Evolutionary conservation across 495 filamentous ascomycete genomes (phyloP).

Genomic region (Aspergillus olivimuriae): DNA sequence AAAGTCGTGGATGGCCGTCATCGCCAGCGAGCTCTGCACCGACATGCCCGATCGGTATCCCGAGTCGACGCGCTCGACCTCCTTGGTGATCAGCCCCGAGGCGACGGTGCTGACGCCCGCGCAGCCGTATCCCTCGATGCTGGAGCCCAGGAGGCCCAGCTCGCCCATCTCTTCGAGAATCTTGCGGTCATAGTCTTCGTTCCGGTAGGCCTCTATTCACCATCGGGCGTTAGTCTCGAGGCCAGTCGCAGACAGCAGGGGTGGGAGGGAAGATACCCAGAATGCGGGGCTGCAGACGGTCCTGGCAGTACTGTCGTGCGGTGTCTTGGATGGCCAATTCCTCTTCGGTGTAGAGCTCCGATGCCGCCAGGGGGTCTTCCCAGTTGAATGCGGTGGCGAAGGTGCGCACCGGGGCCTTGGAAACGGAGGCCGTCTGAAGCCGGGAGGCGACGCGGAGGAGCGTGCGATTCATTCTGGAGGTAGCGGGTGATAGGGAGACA

Average conservation of each 20-base stretch:
- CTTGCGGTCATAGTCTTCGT: constrained; percentile 82
- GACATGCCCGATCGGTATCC: constrained; percentile 96
- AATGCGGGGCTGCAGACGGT: constrained; percentile 75
- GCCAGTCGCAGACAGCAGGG: neutral
- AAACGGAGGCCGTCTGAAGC: constrained; percentile 17
- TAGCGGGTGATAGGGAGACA: no score
- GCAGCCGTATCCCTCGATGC: constrained; percentile 87
- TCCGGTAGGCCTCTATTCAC: constrained; percentile 84
- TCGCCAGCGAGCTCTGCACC: constrained; percentile 88
- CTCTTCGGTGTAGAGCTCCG: constrained; percentile 75
- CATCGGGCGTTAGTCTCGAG: no score
- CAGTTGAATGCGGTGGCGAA: constrained; percentile 70
- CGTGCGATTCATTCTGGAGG: constrained; percentile 30
- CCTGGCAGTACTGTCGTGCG: constrained; percentile 88
- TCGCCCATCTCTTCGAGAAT: constrained; percentile 97
- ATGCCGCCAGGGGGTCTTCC: constrained; percentile 79
- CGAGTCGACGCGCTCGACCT: constrained; percentile 92
- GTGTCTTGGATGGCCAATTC: constrained; percentile 85
- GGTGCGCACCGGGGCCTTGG: constrained; percentile 19
- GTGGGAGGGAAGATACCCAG: constrained; percentile 56
- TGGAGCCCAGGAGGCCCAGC: constrained; percentile 83
- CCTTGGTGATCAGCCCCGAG: constrained; percentile 86
- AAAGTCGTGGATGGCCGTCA: constrained; percentile 96
- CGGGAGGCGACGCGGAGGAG: constrained; percentile 32
- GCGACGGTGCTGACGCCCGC: constrained; percentile 92